Evolutionary conservation across 2,329 filamentous ascomycete genomes (phyloP), one percentile per base, ranked within the genome.

Genomic region (Hymenoscyphus fraxineus): DNA sequence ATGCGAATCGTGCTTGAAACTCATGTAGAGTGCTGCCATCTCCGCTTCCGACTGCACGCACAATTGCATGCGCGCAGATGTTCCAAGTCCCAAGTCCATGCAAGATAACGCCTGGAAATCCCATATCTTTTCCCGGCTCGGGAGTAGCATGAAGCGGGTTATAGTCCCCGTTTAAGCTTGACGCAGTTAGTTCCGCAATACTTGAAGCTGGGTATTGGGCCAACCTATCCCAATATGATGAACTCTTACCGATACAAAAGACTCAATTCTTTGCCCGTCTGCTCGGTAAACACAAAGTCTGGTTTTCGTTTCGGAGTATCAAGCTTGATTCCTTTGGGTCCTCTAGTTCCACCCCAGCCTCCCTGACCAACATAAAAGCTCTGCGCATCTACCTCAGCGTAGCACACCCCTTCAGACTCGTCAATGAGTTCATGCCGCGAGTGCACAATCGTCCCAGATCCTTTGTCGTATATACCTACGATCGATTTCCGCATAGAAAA

Each of bases 61-160:
- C 80, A 67, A 96, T 80, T 39, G 84, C 86, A 73, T 93, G 90
- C 10, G 85, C 85, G 1, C 90, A 85, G 61, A 84, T 85, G 79
- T 96, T 96, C 88, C 90, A 96, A 72, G 88, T 90, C 80, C 88
- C 95, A 58, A 96, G 80, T n/a, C 92, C 92, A 78, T 96, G 92
- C 74, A 95, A 89, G 77, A 96, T 96, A 72, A 86, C 82, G 35
- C 92, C 92, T 19, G 91, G 90, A 72, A 96, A 96, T 67, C 92
- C 92, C 91, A 96, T 95, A 79, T 91, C 88, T 78, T 84, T 80
- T 62, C 91, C 92, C 0, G 91, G 90, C 78, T 92, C 90, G 15
- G 92, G 92, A 32, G 89, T 90, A 6, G 91, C 91, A 76, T 96
- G 92, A 39, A 96, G 86, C 22, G 92, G 92, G 80, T 96, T 96